Conservation (phyloP, 495 filamentous ascomycete genomes). For the Penicillium roqueforti region DNA sequence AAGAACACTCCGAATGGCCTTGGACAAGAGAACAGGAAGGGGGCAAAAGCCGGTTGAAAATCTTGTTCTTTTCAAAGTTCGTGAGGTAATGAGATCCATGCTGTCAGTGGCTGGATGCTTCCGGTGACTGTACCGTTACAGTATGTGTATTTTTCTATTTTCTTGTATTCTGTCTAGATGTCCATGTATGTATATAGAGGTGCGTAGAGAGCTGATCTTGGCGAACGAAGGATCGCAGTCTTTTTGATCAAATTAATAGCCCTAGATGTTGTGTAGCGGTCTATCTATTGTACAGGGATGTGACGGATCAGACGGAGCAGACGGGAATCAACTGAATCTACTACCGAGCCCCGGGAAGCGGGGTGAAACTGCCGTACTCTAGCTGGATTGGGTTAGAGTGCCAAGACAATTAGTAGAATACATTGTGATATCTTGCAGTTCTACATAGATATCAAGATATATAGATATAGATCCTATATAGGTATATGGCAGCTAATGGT, state of each 20-base stretch:
- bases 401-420: not conserved
- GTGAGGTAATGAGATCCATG: slow-evolving; percentile 7
- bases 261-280: not conserved
- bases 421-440: no score
- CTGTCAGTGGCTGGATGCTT: not conserved
- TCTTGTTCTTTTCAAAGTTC: slow-evolving; percentile 6
- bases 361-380: not conserved
- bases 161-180: no score
- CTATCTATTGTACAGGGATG: not conserved
- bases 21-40: not conserved
- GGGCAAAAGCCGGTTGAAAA: slow-evolving; percentile 6
- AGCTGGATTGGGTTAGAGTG: not conserved
- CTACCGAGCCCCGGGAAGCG: not conserved
- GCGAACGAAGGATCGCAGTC: not conserved
- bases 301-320: no score
- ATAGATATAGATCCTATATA: no score
- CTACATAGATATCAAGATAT: no score
- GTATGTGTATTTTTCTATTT: not conserved
- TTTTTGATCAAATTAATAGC: no score
- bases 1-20: not conserved
- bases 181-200: no score
- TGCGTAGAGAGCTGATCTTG: not conserved
- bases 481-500: no score
- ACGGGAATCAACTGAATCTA: no score
- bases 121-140: slow-evolving; percentile 4